Percentiles rank a stretch among this genome's conserved stretches.
phyloP scores from a whole-genome alignment of 2,329 filamentous ascomycete genomes.

The Exophiala phaeomuriformis region DNA sequence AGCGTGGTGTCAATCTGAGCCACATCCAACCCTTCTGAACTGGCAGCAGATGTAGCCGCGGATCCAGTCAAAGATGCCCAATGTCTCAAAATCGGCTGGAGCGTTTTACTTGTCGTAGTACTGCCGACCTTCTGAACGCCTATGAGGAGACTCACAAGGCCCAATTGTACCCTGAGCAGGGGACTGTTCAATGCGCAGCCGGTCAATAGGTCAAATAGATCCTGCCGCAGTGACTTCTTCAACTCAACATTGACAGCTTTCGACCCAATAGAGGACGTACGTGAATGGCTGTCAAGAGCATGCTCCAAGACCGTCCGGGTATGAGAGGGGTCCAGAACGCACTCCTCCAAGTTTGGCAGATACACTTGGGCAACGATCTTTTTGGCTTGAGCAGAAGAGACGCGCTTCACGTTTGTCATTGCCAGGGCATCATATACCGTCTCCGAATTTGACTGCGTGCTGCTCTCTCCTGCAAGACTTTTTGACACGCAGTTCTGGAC shows the following conservation, averaged over 20 bases:
- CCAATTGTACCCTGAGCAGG: slow-evolving; percentile 59
- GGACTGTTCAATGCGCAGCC: slow-evolving; percentile 66
- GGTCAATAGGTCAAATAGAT: slow-evolving; percentile 64
- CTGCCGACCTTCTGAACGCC: slow-evolving; percentile 64
- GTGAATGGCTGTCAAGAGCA: slow-evolving; percentile 48
- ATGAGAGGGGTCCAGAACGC: slow-evolving; percentile 68
- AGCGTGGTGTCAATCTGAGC: slow-evolving; percentile 47
- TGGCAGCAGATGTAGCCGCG: slow-evolving; percentile 47
- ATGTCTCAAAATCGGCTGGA: slow-evolving; percentile 66
- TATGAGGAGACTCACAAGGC: slow-evolving; percentile 65
- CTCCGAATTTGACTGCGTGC: neutral
- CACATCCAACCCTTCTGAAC: slow-evolving; percentile 42
- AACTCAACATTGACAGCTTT: slow-evolving; percentile 43
- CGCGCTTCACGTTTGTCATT: slow-evolving; percentile 11
- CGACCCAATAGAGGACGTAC: slow-evolving; percentile 33
- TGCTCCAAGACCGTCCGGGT: slow-evolving; percentile 58
- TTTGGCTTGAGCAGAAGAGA: slow-evolving; percentile 28
- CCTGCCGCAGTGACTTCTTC: slow-evolving; percentile 56
- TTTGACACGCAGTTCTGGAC: slow-evolving; percentile 48
- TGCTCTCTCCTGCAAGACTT: slow-evolving; percentile 33
- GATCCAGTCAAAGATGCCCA: slow-evolving; percentile 56
- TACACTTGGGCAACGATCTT: slow-evolving; percentile 60
- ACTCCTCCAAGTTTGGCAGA: slow-evolving; percentile 76
- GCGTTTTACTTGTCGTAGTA: slow-evolving; percentile 62
- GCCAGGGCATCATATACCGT: slow-evolving; percentile 12